phyloP scores from a whole-genome alignment of 2,329 filamentous ascomycete genomes.

The Beauveria pseudobassiana region DNA sequence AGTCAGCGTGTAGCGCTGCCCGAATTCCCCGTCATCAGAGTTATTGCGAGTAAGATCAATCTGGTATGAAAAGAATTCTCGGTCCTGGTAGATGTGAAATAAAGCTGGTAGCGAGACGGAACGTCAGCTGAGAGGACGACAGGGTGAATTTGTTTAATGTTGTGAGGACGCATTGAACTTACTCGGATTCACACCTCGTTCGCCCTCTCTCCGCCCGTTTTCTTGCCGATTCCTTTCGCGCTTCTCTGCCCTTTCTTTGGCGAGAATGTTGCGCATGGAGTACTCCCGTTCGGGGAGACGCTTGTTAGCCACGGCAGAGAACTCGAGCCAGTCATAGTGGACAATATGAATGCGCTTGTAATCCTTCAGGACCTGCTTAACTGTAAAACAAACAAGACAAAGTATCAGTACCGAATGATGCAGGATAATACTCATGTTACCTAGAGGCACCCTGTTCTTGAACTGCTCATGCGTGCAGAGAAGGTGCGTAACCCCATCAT shows the following conservation, averaged over 20 bases:
- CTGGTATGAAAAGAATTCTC: conserved; percentile 55
- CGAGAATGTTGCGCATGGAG: conserved; percentile 29
- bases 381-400: conserved; percentile 15
- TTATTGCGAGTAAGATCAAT: conserved; percentile 51
- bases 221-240: conserved; percentile 28
- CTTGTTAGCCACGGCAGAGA: conserved; percentile 30
- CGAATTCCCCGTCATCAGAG: conserved; percentile 33
- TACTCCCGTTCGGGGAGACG: conserved; percentile 29
- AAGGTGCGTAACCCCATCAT: conserved; percentile 60
- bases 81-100: conserved; percentile 60
- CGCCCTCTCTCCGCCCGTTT: conserved; percentile 31
- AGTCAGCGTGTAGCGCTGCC: conserved; percentile 52
- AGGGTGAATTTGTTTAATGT: background rate
- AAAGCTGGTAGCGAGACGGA: conserved; percentile 18
- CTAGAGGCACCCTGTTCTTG: conserved; percentile 32
- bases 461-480: conserved; percentile 59
- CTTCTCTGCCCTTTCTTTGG: conserved; percentile 23
- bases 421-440: conserved; percentile 19
- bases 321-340: conserved; percentile 45
- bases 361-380: conserved; percentile 30
- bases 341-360: conserved; percentile 34
- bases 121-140: background rate
- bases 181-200: conserved; percentile 44
- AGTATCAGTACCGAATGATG: background rate
- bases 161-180: conserved; percentile 18